Percentiles rank a stretch among this genome's conserved stretches.
These are phyloP conservation scores for Pulveroboletus sp. DNA, from an alignment of 768 basidiomycete species.

Conservation along the genomic window DNA sequence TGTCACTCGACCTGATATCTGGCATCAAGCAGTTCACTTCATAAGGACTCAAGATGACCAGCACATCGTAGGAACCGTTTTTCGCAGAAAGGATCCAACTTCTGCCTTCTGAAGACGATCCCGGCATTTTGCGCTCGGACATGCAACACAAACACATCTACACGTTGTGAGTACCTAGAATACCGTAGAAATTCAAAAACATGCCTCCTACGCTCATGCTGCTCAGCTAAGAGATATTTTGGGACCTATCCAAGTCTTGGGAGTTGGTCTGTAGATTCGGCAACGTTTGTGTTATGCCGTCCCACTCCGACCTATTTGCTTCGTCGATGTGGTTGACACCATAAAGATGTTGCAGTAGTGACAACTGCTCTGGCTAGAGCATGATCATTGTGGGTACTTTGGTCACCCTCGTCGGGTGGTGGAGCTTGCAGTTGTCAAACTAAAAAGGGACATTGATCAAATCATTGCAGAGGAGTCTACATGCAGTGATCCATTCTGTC, in stretches of 20 bases:
- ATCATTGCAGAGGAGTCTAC: too few species aligned
- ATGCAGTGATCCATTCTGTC: too few species aligned
- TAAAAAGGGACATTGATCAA: too few species aligned
- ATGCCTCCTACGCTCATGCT: slow-evolving; percentile 24
- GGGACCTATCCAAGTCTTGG: not conserved
- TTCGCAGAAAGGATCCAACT: too few species aligned
- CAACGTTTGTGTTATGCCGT: slow-evolving; percentile 25
- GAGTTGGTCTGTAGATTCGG: slow-evolving; percentile 2
- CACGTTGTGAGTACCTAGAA: not conserved
- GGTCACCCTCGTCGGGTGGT: slow-evolving; percentile 36
- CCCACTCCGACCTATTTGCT: not conserved
- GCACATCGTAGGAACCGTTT: too few species aligned
- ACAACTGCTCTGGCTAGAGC: slow-evolving; percentile 22
- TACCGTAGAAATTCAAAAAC: not conserved
- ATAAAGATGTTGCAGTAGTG: slow-evolving; percentile 14
- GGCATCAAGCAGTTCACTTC: too few species aligned
- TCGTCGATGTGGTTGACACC: not conserved
- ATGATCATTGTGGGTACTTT: slow-evolving; percentile 19
- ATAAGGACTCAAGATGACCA: too few species aligned
- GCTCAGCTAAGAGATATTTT: slow-evolving; percentile 6
- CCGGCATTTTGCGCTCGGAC: slow-evolving; percentile 48
- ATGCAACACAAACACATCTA: slow-evolving; percentile 38
- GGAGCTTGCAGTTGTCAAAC: too few species aligned
- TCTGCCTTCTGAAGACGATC: slow-evolving; percentile 33
- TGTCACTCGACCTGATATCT: too few species aligned